Conservation (phyloP, 345 rosid genomes). For the Lagerstroemia speciosa region DNA sequence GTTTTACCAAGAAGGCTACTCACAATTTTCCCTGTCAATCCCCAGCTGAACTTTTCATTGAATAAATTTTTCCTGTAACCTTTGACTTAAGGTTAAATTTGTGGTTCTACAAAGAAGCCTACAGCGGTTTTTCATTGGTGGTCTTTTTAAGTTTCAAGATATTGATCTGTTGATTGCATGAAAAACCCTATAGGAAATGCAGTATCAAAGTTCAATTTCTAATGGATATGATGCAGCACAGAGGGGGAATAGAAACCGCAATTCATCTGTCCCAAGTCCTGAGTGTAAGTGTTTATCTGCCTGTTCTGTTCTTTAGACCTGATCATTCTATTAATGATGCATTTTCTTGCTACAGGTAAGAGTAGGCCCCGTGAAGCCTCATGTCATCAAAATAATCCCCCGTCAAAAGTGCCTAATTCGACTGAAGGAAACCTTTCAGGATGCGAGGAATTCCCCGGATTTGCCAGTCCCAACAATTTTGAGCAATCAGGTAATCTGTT, state of each 20-base stretch:
- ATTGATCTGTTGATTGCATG: background rate
- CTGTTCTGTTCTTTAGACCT: background rate
- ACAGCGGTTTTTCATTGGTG: too few species aligned
- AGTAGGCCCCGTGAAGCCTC: background rate
- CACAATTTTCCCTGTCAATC: background rate
- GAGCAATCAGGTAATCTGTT: slow-evolving; percentile 45
- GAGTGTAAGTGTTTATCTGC: slow-evolving; percentile 14
- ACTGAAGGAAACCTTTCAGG: slow-evolving; percentile 32
- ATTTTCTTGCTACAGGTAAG: background rate
- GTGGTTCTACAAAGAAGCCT: background rate
- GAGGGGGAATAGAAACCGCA: slow-evolving; percentile 27
- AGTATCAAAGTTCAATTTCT: background rate
- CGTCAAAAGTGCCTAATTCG: slow-evolving; percentile 21
- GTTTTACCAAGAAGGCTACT: background rate
- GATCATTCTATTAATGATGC: background rate
- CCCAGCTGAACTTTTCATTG: background rate
- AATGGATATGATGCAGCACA: slow-evolving; percentile 18
- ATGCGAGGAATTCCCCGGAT: slow-evolving; percentile 62
- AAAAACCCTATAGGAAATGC: slow-evolving; percentile 35
- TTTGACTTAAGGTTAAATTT: background rate
- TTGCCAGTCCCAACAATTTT: slow-evolving; percentile 50
- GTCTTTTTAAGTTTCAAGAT: background rate
- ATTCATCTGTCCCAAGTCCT: slow-evolving; percentile 26
- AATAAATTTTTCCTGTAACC: background rate
- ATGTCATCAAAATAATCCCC: background rate